Conservation (phyloP, 495 filamentous ascomycete species). For the Durotheca rogersii region DNA sequence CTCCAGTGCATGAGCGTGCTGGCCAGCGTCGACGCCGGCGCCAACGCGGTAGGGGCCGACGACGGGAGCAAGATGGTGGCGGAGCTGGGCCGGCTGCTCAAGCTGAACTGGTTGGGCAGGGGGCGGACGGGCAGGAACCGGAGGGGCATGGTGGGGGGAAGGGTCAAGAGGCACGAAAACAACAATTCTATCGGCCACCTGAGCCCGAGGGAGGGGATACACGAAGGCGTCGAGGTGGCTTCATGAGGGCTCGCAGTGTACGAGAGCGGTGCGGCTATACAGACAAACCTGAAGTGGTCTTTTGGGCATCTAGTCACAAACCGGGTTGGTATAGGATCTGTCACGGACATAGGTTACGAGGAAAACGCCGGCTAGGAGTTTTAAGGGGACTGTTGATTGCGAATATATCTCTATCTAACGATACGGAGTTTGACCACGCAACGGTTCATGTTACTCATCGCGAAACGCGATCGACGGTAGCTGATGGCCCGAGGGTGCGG, state of each 20-base stretch:
- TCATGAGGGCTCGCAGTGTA: constrained; percentile 9
- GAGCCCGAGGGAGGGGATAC: constrained; percentile 27
- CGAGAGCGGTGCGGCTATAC: constrained; percentile 4
- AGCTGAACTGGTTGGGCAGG: constrained; percentile 93
- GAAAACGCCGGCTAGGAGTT: background rate
- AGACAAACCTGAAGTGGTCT: background rate
- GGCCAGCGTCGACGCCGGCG: constrained; percentile 58
- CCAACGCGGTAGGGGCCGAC: constrained; percentile 46
- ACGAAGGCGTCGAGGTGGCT: constrained; percentile 30
- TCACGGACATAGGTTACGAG: constrained; percentile 1
- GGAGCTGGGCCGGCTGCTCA: constrained; percentile 77
- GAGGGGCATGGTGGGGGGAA: constrained; percentile 72
- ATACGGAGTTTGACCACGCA: too few species aligned
- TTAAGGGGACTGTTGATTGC: background rate
- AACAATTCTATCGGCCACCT: constrained; percentile 16
- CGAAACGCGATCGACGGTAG: too few species aligned
- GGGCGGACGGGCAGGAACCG: constrained; percentile 87
- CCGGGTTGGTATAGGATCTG: background rate
- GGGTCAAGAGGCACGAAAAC: constrained; percentile 39
- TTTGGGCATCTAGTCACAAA: constrained; percentile 1
- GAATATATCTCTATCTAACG: background rate
- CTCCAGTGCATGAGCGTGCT: constrained; percentile 93
- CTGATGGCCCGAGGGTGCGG: too few species aligned
- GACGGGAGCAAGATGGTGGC: constrained; percentile 79
- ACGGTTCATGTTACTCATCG: background rate